Percentiles rank a stretch among this genome's conserved stretches.
phyloP scores from a whole-genome alignment of 2,329 filamentous ascomycete genomes.

The Aspergillus neoniger region DNA sequence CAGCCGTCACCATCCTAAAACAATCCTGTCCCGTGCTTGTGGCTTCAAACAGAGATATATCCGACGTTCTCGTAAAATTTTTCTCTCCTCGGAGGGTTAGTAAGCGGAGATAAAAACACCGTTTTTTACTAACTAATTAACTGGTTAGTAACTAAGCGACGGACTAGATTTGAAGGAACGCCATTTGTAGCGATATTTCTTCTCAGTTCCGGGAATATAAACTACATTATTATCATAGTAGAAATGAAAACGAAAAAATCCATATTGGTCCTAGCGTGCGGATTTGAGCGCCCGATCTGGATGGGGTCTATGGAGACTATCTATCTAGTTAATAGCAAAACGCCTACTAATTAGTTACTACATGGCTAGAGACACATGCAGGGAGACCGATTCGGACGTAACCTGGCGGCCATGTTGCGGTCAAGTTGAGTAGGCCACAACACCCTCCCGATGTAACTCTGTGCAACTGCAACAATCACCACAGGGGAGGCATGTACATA shows the following conservation, averaged over 20 bases:
- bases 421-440: not conserved
- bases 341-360: too few relatives aligned
- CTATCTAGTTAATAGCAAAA: not conserved
- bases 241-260: not conserved
- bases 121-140: too few relatives aligned
- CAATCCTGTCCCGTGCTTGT: not conserved
- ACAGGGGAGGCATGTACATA: not conserved
- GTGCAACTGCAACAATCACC: not conserved
- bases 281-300: not conserved
- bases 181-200: not conserved
- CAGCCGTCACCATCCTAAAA: not conserved
- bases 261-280: not conserved
- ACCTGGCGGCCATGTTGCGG: slow-evolving; percentile 1
- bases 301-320: not conserved
- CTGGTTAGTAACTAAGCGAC: too few relatives aligned
- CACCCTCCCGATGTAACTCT: not conserved
- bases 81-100: not conserved
- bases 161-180: too few relatives aligned
- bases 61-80: not conserved
- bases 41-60: not conserved
- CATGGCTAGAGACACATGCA: not conserved
- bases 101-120: not conserved
- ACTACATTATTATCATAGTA: not conserved
- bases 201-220: too few relatives aligned
- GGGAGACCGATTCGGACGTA: not conserved